phyloP scores from a whole-genome alignment of 352 stramenopile genomes.

The Pythium myriotylum region DNA sequence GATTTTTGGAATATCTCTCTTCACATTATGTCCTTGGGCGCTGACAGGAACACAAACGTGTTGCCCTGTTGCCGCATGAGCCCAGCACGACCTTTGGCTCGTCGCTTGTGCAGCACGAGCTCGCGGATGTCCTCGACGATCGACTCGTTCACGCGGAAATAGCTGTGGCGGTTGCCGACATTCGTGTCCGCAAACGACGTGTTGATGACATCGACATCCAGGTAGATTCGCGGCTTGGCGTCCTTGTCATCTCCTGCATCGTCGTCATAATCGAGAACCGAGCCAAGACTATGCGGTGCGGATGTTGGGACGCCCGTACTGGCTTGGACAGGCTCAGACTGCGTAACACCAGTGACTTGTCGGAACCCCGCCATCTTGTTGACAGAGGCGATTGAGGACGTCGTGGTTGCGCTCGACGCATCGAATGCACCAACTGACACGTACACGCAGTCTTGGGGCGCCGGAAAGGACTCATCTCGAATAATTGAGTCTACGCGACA shows the following conservation, averaged over 20 bases:
- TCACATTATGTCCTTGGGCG: slow-evolving; percentile 31
- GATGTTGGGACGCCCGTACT: background rate
- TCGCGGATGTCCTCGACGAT: slow-evolving; percentile 73
- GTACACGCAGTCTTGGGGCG: background rate
- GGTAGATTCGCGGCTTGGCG: slow-evolving; percentile 38
- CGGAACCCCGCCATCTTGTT: slow-evolving; percentile 6
- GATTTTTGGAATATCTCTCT: background rate
- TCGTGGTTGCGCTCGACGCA: background rate
- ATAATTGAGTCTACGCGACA: slow-evolving; percentile 5
- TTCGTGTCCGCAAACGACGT: slow-evolving; percentile 89
- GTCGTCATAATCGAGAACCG: slow-evolving; percentile 1
- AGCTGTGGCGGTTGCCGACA: slow-evolving; percentile 82
- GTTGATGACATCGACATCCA: slow-evolving; percentile 89
- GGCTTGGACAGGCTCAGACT: background rate
- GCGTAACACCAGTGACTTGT: background rate
- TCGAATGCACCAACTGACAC: background rate
- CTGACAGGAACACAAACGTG: slow-evolving; percentile 69
- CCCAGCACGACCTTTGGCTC: slow-evolving; percentile 47
- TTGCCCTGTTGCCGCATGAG: slow-evolving; percentile 66
- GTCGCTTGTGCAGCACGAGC: slow-evolving; percentile 60
- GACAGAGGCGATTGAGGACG: background rate
- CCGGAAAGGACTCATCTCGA: slow-evolving; percentile 5
- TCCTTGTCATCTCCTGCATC: background rate
- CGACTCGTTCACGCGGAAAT: slow-evolving; percentile 87
- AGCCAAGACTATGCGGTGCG: background rate